Percentiles rank a stretch among this genome's conserved stretches.
phyloP scores from a whole-genome alignment of 306 rosid species.

The Luffa acutangula region DNA sequence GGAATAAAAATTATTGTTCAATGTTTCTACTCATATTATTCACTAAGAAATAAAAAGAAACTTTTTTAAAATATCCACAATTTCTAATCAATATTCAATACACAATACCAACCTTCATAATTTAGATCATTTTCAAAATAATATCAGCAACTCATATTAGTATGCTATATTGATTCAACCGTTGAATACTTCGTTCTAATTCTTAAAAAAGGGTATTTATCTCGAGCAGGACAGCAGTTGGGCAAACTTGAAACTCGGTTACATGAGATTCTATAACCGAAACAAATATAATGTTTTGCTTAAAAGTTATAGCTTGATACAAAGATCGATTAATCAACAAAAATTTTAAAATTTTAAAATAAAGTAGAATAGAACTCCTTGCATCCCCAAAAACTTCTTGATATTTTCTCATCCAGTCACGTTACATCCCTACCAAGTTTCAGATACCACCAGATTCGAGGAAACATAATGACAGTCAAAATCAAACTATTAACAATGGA shows the following conservation, averaged over 20 bases:
- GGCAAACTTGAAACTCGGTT: too few relatives aligned
- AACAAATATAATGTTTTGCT: not conserved
- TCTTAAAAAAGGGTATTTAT: not conserved
- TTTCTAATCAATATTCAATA: too few relatives aligned
- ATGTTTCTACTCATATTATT: too few relatives aligned
- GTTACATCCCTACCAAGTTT: not conserved
- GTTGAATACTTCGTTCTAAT: not conserved
- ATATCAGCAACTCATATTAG: too few relatives aligned
- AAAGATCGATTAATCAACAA: not conserved
- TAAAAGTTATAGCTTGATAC: too few relatives aligned
- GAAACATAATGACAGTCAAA: not conserved
- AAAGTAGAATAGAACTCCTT: not conserved
- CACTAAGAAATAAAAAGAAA: too few relatives aligned
- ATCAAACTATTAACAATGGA: not conserved
- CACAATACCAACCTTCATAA: too few relatives aligned
- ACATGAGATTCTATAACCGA: not conserved
- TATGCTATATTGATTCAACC: not conserved
- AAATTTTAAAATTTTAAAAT: not conserved
- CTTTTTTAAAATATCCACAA: too few relatives aligned
- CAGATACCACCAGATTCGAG: not conserved
- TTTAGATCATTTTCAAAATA: too few relatives aligned
- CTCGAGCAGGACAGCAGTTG: not conserved
- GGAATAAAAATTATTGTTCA: too few relatives aligned
- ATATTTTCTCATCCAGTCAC: not conserved
- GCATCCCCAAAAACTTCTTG: not conserved